phyloP scores from a whole-genome alignment of 2,329 filamentous ascomycete genomes.

The Alternaria atra region DNA sequence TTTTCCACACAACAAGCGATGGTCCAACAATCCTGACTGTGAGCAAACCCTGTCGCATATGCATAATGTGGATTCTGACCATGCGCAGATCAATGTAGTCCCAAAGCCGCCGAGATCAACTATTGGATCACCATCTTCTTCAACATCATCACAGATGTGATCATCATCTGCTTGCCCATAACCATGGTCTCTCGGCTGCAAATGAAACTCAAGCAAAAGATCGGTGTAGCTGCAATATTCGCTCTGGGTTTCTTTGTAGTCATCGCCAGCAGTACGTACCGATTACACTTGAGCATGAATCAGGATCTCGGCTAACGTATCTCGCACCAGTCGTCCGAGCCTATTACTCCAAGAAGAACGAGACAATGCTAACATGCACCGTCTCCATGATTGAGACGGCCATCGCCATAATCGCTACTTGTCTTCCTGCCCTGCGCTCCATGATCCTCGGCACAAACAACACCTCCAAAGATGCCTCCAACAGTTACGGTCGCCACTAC shows the following conservation, averaged over 20 bases:
- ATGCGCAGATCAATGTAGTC: constrained; percentile 29
- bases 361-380: constrained; percentile 36
- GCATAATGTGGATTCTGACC: constrained; percentile 11
- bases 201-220: constrained; percentile 35
- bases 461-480: constrained; percentile 24
- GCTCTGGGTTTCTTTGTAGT: constrained; percentile 34
- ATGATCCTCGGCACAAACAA: constrained; percentile 29
- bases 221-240: constrained; percentile 34
- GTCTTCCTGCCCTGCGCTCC: constrained; percentile 45
- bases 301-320: constrained; percentile 6
- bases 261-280: constrained; percentile 32
- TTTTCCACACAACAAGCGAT: constrained; percentile 45
- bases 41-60: constrained; percentile 8
- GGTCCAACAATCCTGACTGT: constrained; percentile 32
- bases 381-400: constrained; percentile 40
- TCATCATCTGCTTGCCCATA: constrained; percentile 33
- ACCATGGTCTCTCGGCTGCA: constrained; percentile 33
- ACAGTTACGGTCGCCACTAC: constrained; percentile 35
- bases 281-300: not conserved
- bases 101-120: constrained; percentile 27
- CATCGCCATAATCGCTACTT: constrained; percentile 54
- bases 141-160: constrained; percentile 33
- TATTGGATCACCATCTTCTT: constrained; percentile 37
- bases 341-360: constrained; percentile 29
- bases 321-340: constrained; percentile 28